These are phyloP conservation scores for Sporopachydermia cereana DNA, from an alignment of 1,139 yeast species.

Conservation along the genomic window DNA sequence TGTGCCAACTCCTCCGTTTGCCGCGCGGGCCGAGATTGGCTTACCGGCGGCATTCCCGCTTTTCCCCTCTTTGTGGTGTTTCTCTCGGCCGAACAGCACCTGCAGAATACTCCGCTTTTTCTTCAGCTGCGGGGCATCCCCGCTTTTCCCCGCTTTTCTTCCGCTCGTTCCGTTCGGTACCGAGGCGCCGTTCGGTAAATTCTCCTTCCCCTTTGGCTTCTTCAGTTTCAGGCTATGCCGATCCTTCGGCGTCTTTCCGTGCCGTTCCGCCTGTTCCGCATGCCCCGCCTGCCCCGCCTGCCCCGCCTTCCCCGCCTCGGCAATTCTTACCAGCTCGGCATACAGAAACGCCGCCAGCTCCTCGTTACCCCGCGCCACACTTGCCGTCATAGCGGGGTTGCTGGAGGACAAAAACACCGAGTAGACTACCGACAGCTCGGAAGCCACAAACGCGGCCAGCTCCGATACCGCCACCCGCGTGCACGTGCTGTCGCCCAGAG, in stretches of 20 bases:
- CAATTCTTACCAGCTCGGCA: neutral
- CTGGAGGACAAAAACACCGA: constrained; percentile 23
- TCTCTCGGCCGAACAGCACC: neutral
- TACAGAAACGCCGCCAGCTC: neutral
- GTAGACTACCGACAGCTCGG: constrained; percentile 22
- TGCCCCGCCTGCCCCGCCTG: neutral
- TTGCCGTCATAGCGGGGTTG: constrained; percentile 16
- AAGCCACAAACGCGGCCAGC: constrained; percentile 18
- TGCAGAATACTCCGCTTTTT: neutral
- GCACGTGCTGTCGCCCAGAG: constrained; percentile 19
- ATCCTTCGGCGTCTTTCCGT: neutral
- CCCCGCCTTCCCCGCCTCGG: neutral
- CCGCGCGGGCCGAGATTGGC: neutral
- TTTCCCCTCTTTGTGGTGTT: neutral
- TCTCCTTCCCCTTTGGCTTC: too few relatives aligned
- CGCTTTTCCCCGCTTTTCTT: neutral
- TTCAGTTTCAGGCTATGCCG: too few relatives aligned
- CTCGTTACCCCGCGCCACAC: neutral
- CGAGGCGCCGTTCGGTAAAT: neutral
- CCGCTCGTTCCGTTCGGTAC: neutral
- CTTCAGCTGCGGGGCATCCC: neutral
- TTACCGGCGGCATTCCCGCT: neutral
- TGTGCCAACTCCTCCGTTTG: neutral
- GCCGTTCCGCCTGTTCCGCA: neutral
- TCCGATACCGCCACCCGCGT: constrained; percentile 16